A percentile compares a stretch with the other conserved stretches of the same genome.
Evolutionary conservation across 1,139 yeast species (phyloP).

Genomic region (Saccharomycopsis phalli): DNA sequence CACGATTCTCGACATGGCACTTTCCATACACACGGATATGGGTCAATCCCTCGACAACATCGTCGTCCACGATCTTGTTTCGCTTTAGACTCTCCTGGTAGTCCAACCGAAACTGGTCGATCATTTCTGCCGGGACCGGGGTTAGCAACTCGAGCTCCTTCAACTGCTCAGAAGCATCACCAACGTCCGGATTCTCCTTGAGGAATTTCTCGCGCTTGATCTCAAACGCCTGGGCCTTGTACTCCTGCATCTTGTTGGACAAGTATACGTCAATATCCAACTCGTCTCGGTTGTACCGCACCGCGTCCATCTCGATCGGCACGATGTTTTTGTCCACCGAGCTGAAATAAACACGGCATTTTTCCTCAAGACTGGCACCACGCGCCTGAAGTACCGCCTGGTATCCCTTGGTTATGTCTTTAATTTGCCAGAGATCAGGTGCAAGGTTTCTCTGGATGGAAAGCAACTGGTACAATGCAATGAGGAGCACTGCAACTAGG

Average conservation of each 20-base stretch:
- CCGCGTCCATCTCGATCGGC: not conserved
- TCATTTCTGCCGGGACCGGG: not conserved
- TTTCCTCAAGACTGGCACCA: too few relatives aligned
- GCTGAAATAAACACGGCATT: too few relatives aligned
- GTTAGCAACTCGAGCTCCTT: not conserved
- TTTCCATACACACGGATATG: conserved; percentile 35
- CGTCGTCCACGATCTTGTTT: conserved; percentile 28
- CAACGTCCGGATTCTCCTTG: too few relatives aligned
- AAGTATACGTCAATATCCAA: not conserved
- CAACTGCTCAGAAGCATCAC: too few relatives aligned
- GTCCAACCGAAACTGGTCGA: not conserved
- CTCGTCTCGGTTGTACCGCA: not conserved
- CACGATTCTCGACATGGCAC: conserved; percentile 30
- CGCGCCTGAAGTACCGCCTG: too few relatives aligned
- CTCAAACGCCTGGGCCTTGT: not conserved
- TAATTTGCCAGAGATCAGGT: too few relatives aligned
- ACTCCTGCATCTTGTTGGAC: not conserved
- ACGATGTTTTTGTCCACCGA: too few relatives aligned
- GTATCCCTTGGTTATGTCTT: too few relatives aligned
- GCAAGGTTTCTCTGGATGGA: too few relatives aligned
- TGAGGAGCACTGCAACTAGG: too few relatives aligned
- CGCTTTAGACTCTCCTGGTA: conserved; percentile 1
- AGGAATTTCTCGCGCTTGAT: not conserved
- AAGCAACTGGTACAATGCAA: too few relatives aligned
- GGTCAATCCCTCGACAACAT: conserved; percentile 30